Evolutionary conservation across 2,329 filamentous ascomycete species (phyloP).

Genomic region (Fusarium sp.): DNA sequence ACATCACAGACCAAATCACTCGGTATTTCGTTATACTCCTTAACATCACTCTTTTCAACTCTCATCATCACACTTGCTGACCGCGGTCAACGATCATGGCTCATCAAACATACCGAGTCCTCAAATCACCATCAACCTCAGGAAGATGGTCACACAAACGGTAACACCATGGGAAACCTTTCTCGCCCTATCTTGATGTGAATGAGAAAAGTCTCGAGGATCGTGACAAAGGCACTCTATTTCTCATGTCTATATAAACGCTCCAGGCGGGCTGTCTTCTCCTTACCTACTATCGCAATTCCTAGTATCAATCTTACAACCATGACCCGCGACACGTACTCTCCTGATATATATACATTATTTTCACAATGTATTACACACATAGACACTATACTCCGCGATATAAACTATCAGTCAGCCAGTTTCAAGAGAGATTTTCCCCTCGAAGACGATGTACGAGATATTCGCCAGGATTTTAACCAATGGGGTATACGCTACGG

Average conservation of each 20-base stretch:
- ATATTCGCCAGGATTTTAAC: slow-evolving; percentile 11
- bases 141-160: slow-evolving; percentile 23
- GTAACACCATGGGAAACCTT: slow-evolving; percentile 25
- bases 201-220: neutral
- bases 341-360: slow-evolving; percentile 8
- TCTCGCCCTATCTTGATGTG: neutral
- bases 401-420: neutral
- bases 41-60: neutral
- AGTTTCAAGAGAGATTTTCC: slow-evolving; percentile 3
- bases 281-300: neutral
- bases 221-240: neutral
- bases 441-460: neutral
- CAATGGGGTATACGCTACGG: slow-evolving; percentile 24
- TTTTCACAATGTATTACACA: slow-evolving; percentile 8
- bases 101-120: neutral
- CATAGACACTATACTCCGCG: slow-evolving; percentile 7
- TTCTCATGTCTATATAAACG: slow-evolving; percentile 3
- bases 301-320: neutral
- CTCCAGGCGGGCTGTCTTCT: neutral
- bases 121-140: neutral
- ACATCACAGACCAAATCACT: neutral
- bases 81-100: neutral
- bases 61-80: neutral
- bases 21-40: neutral
- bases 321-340: neutral